A percentile compares a stretch with the other conserved stretches of the same genome.
These are phyloP conservation scores for Tuber aestivum DNA, from an alignment of 495 filamentous ascomycete species.

Conservation along the genomic window DNA sequence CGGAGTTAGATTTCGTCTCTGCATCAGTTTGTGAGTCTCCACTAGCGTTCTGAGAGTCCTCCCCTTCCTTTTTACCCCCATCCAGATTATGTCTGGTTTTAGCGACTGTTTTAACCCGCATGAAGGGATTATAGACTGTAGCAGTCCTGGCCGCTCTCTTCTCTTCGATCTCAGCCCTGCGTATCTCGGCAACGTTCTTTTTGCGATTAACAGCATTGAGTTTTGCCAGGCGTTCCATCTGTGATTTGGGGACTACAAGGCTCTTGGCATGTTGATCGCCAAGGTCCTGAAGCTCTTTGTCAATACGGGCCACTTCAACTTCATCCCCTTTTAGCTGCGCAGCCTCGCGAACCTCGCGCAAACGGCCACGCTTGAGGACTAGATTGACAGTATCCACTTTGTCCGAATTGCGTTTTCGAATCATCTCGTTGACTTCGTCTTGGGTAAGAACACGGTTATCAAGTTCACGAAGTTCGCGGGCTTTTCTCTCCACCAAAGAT, in stretches of 20 bases:
- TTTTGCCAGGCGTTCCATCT: constrained; percentile 61
- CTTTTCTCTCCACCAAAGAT: constrained; percentile 59
- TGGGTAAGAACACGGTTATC: constrained; percentile 73
- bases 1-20: constrained; percentile 12
- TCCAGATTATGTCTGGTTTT: constrained; percentile 28
- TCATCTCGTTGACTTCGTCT: constrained; percentile 68
- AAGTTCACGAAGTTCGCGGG: constrained; percentile 72
- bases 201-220: constrained; percentile 74
- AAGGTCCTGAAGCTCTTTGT: constrained; percentile 62
- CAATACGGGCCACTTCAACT: constrained; percentile 54
- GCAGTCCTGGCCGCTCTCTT: constrained; percentile 56
- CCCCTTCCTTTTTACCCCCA: constrained; percentile 18
- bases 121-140: constrained; percentile 62
- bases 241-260: constrained; percentile 27
- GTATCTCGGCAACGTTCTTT: constrained; percentile 71
- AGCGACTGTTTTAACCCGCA: constrained; percentile 44
- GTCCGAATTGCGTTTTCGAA: constrained; percentile 57
- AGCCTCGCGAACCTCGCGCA: constrained; percentile 57
- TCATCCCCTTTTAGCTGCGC: constrained; percentile 60
- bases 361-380: constrained; percentile 58
- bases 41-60: constrained; percentile 14
- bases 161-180: constrained; percentile 78
- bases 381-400: constrained; percentile 48
- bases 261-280: constrained; percentile 56
- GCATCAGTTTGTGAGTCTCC: constrained; percentile 8